Conservation (phyloP, 179 eudicot genomes). For the Gypsophila paniculata region DNA sequence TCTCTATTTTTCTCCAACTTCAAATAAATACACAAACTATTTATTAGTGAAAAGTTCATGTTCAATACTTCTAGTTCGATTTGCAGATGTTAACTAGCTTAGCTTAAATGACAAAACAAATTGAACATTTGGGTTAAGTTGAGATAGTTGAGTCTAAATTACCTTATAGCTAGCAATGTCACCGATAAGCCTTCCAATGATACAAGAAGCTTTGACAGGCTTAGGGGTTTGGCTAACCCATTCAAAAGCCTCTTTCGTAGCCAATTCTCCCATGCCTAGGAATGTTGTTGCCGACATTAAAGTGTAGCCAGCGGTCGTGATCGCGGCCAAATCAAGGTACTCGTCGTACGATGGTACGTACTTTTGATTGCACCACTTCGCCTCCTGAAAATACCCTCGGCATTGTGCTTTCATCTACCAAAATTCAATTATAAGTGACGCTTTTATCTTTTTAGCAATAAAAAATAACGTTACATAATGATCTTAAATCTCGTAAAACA, state of each 20-base stretch:
- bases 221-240: constrained; percentile 27
- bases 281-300: constrained; percentile 16
- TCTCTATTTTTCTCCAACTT: constrained; percentile 27
- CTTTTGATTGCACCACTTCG: constrained; percentile 17
- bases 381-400: constrained; percentile 13
- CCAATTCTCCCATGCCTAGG: constrained; percentile 30
- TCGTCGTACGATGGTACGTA: constrained; percentile 14
- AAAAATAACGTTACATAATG: too few species aligned
- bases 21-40: too few species aligned
- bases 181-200: constrained; percentile 26
- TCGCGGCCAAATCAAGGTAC: constrained; percentile 27
- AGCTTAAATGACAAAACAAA: too few species aligned
- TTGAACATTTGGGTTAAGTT: too few species aligned
- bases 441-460: too few species aligned
- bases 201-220: constrained; percentile 23
- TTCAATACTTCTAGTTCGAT: neutral
- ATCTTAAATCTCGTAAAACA: too few species aligned
- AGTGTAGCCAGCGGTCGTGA: constrained; percentile 29
- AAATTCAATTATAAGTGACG: neutral
- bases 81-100: too few species aligned
- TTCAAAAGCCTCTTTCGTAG: constrained; percentile 25
- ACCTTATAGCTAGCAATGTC: constrained; percentile 29
- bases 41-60: too few species aligned
- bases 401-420: constrained; percentile 27
- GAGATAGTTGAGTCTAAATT: neutral